Conservation (phyloP, 2,329 filamentous ascomycete genomes). For the Penicillium paneum region DNA sequence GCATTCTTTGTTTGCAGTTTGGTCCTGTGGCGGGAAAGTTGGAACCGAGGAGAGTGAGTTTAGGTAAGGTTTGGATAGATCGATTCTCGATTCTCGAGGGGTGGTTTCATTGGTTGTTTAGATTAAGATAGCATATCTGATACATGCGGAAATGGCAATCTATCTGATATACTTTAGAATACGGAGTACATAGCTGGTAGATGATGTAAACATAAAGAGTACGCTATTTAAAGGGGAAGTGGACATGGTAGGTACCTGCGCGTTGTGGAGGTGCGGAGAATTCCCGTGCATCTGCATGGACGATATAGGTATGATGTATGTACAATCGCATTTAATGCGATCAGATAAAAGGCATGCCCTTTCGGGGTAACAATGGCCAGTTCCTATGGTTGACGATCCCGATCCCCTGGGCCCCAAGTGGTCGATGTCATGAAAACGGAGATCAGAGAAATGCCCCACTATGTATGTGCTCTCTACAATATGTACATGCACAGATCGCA, state of each 20-base stretch:
- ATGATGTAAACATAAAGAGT: background rate
- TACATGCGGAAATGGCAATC: background rate
- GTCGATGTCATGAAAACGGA: constrained; percentile 22
- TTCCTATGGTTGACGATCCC: constrained; percentile 17
- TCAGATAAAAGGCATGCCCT: constrained; percentile 15
- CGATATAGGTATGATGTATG: constrained; percentile 5
- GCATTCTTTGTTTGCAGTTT: constrained; percentile 2
- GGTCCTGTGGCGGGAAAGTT: background rate
- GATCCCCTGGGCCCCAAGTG: constrained; percentile 4
- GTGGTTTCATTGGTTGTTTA: background rate
- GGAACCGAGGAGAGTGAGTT: background rate
- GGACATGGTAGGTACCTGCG: background rate
- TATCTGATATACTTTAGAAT: background rate
- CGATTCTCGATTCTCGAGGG: background rate
- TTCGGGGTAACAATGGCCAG: constrained; percentile 14
- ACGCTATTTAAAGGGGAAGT: background rate
- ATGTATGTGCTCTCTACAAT: background rate
- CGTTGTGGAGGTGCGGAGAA: constrained; percentile 24
- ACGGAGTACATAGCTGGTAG: too few species aligned
- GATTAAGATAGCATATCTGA: background rate
- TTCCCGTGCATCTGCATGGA: constrained; percentile 9
- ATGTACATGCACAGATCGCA: background rate
- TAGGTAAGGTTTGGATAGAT: constrained; percentile 7
- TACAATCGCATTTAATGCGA: constrained; percentile 1
- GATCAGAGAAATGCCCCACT: background rate